Base-by-base conservation (phyloP, 495 filamentous ascomycete genomes). In the Neurospora sp. region DNA sequence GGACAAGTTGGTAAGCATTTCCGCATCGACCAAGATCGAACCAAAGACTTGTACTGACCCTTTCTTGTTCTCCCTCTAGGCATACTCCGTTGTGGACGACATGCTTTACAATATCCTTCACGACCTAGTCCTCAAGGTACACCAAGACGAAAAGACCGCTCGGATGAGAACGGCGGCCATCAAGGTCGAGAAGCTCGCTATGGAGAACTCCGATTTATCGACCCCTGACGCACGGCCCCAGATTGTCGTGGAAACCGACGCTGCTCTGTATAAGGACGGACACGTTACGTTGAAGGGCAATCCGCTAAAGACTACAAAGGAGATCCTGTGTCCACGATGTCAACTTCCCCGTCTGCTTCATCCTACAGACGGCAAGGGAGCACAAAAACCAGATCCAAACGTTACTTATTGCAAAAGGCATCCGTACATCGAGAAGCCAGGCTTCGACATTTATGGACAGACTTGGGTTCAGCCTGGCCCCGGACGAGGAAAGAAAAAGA, bases 381-480 rank as follows among this genome's bases (percentile, higher is more conserved):
- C 88, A 27, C 83, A 84, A 42, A 87, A 88, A 75, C 87, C 88
- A 8, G 89, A 92, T 73, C 86, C 87, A 2, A 84, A 87, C 74
- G 82, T 87, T 75, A 84, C 88, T 80, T 96, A 94, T 82, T 96
- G 93, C 85, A 89, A 89, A 76, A 90, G 88, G 72, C 89, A 89
- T 69, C 92, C 93, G 12, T 90, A 90, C 81, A 89, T 92, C 76
- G 87, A 88, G 71, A 88, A 89, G 77, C 88, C 90, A 3, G 91
- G 91, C 70, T 90, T 90, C 81, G 93, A 96, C 78, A 91, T 95
- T 53, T 93, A 96, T 78, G 93, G 92, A 69, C 93, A 94, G 77
- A 90, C 89, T 10, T 96, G 84, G 82, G 82, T 87, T 37, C 80
- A 80, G 40, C 83, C 83, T 9, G 86, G 86, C 2, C 86, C 86